Evolutionary conservation across 208 protist species (phyloP), one percentile per base, ranked within the genome.

Genomic region (Leishmania lainsoni): DNA sequence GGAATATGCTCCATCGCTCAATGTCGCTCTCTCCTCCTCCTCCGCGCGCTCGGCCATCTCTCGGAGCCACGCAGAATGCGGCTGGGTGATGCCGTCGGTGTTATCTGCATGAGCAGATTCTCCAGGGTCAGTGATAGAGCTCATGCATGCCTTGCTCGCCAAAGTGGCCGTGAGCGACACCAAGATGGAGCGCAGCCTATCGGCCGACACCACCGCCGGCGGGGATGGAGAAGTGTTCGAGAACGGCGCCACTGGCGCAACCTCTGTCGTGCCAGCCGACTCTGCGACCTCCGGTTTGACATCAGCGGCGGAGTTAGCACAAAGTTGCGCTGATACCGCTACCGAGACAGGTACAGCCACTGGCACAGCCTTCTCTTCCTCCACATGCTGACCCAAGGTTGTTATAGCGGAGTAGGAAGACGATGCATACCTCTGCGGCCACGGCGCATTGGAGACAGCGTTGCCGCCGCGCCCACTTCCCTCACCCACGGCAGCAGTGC

Each of bases 161-260:
- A 66, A 45, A 26, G 72, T 20, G 32, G 73, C 45, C 10, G 82
- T 69, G 29, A 86, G 82, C 20, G 78, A 82, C 3, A 49, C 6
- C 9, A 86, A 26, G 16, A 86, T 75, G 17, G 59, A 63, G 42
- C 68, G 71, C 26, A 86, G 73, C 2, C 82, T 78, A 6, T 81
- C 82, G 0, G 29, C 65, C 26, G 82, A 82, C 32, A 86, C 14
- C 32, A 81, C 74, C 22, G 74, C 78, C 20, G 78, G 42, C n/a
- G 52, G 35, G 12, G 56, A 29, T 35, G 74, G 10, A 6, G 74
- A 51, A 48, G 56, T 17, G 3, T 59, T 51, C 26, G 66, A 56
- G 22, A 54, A 61, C 32, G 63, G 42, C 32, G 81, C 16, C 52
- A 59, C 65, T n/a, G 14, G 48, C 51, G 69, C 70, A 16, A 68